Base-by-base conservation (phyloP, 2,329 filamentous ascomycete genomes). In the Arthrobotrys sphaeroides region DNA sequence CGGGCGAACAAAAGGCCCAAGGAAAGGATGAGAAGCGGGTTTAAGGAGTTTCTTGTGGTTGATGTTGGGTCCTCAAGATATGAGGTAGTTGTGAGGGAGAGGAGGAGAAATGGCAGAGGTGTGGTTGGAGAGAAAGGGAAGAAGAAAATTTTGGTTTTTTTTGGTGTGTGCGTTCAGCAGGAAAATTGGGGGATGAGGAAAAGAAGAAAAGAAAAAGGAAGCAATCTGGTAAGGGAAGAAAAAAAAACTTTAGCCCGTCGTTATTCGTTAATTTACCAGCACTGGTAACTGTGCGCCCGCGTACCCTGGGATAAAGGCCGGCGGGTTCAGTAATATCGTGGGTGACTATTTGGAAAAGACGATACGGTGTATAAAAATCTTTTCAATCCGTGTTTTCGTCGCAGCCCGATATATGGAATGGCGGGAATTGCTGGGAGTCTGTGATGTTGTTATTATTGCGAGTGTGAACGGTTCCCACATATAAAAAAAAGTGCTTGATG, bases 111-210 rank as follows among this genome's bases (percentile, higher is more conserved):
- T 61, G 70, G 64, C 66, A 67, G 61, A 77, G 61, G 53, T 70
- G 69, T 73, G 69, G 69, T 73, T 73, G 69, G 69, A 77, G 70
- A 65, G 61, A 67, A 66, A 66, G 60, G 67, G 53, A 75, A 76
- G 66, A 68, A 64, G 55, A 78, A 78, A 77, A 73, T 69, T 67
- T 77, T 68, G 65, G 64, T 76, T 68, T 77, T 78, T 78, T 67
- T 76, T 73, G 76, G 76, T 74, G 68, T 69, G 77, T 69, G 69
- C 61, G 70, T 78, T 43, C 59, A 59, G 45, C 47, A 60, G 60
- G 47, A 77, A 72, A 77, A 73, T 66, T 62, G 65, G 62, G 65
- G 66, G 59, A 68, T 67, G 62, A 67, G 59, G 73, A 72, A 67
- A 70, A 77, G 36, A 65, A 77, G 61, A 70, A 73, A 72, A 77